Base-by-base conservation (phyloP, 1,139 yeast genomes). In the Saccharomyces hybrid region DNA sequence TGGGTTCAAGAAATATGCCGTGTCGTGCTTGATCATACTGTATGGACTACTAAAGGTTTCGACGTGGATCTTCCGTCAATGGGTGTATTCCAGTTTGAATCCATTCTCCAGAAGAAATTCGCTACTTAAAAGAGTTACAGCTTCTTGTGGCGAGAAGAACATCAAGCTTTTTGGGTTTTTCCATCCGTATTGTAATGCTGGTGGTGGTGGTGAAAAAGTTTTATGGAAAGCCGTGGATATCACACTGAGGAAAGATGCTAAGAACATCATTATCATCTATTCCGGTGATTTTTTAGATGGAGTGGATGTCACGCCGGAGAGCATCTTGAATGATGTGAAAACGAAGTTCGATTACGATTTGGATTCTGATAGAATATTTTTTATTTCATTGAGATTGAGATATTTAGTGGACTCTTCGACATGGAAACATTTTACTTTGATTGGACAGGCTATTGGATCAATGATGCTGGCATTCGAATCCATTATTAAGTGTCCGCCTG, bases 161-260 rank as follows among this genome's bases (percentile, higher is more conserved):
- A 51, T 59, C 75, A 47, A 47, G 32, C 67, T 88, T 20, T 85
- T 75, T 64, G 99, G 98, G 5, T 91, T 88, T 66, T 90, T 93
- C 75, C 99, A 95, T 71, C 99, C 99, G 0, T 88, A 85, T 54
- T 91, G 97, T 59, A 88, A 88, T 68, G 95, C 96, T 49, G 96
- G 96, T 44, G 99, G 99, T 20, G 99, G 99, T 44, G 99, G 99
- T 26, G 99, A 95, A 69, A 80, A 95, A 52, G 99, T 95, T 0
- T 75, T 95, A 48, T 95, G 99, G 99, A 90, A 88, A 55, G 96
- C 97, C 0, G 88, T 93, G 5, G 78, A 81, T 60, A 78, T 85
- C 27, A 88, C 96, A 0, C 73, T 91, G 57, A 63, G 70, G 9
- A 73, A 76, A 42, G 76, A 78, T 58, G 72, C 73, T 5, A 69